phyloP scores from a whole-genome alignment of 192 early-diverging fungal species.

The Cladochytrium replicatum region DNA sequence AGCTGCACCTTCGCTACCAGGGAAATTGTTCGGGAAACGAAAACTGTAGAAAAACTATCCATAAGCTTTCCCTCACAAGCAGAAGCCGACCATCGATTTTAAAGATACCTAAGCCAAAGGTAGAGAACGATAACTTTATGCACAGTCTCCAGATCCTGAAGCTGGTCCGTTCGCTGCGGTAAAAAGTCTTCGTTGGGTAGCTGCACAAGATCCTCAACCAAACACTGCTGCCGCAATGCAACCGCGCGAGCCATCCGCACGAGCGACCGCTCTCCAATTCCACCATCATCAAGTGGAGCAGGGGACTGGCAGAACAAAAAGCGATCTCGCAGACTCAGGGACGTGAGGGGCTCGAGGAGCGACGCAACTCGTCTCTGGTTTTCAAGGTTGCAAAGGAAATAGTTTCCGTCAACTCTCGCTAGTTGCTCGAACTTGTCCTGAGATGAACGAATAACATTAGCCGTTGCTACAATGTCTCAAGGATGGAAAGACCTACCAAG shows the following conservation, averaged over 20 bases:
- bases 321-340: conserved; percentile 52
- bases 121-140: conserved; percentile 77
- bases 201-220: conserved; percentile 36
- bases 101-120: conserved; percentile 67
- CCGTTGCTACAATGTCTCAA: background rate
- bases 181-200: conserved; percentile 26
- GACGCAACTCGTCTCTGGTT: conserved; percentile 54
- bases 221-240: conserved; percentile 18
- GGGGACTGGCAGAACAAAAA: conserved; percentile 64
- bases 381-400: conserved; percentile 67
- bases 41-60: conserved; percentile 19
- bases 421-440: conserved; percentile 64
- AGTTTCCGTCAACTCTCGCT: conserved; percentile 51
- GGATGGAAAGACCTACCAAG: conserved; percentile 32
- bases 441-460: too few relatives aligned
- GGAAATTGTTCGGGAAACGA: conserved; percentile 52
- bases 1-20: conserved; percentile 30
- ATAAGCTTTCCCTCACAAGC: background rate
- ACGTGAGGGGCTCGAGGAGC: conserved; percentile 42
- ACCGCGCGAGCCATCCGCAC: conserved; percentile 25
- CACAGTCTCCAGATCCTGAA: conserved; percentile 50
- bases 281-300: conserved; percentile 32
- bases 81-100: background rate
- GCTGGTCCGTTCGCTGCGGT: conserved; percentile 21
- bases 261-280: conserved; percentile 6